phyloP scores from a whole-genome alignment of 1,139 yeast genomes.

The Suhomyces maxii region DNA sequence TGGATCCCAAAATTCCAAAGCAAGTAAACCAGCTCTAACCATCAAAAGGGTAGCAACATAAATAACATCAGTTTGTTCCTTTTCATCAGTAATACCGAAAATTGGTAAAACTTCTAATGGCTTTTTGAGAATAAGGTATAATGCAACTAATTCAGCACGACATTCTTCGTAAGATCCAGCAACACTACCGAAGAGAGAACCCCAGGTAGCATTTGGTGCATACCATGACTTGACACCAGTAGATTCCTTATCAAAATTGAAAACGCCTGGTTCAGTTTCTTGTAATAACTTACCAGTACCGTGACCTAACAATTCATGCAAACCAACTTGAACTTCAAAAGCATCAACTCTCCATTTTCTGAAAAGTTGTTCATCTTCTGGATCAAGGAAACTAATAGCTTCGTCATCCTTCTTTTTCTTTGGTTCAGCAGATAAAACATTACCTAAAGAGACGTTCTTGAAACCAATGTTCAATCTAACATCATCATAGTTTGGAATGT shows the following conservation, averaged over 20 bases:
- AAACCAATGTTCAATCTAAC: constrained; percentile 81
- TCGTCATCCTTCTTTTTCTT: constrained; percentile 64
- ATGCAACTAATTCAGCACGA: constrained; percentile 87
- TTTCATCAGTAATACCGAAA: constrained; percentile 60
- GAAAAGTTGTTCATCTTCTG: constrained; percentile 54
- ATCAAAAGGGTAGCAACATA: constrained; percentile 71
- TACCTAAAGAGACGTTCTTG: constrained; percentile 86
- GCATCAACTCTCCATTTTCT: constrained; percentile 78
- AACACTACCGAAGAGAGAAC: constrained; percentile 74
- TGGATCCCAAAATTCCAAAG: constrained; percentile 88
- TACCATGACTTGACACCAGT: constrained; percentile 71
- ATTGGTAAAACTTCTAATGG: constrained; percentile 60
- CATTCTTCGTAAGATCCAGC: constrained; percentile 92
- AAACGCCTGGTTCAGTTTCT: constrained; percentile 61
- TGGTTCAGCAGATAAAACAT: constrained; percentile 69
- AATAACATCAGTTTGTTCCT: constrained; percentile 63
- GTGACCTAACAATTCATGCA: constrained; percentile 89
- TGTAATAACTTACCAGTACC: constrained; percentile 82
- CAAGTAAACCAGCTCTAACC: constrained; percentile 86
- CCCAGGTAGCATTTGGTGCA: constrained; percentile 85
- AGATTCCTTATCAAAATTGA: constrained; percentile 69
- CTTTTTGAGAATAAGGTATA: constrained; percentile 71
- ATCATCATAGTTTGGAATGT: constrained; percentile 89
- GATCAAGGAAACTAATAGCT: constrained; percentile 64
- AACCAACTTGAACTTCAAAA: constrained; percentile 90